phyloP scores from a whole-genome alignment of 2,329 filamentous ascomycete species.

The Paraphaeosphaeria minitans region DNA sequence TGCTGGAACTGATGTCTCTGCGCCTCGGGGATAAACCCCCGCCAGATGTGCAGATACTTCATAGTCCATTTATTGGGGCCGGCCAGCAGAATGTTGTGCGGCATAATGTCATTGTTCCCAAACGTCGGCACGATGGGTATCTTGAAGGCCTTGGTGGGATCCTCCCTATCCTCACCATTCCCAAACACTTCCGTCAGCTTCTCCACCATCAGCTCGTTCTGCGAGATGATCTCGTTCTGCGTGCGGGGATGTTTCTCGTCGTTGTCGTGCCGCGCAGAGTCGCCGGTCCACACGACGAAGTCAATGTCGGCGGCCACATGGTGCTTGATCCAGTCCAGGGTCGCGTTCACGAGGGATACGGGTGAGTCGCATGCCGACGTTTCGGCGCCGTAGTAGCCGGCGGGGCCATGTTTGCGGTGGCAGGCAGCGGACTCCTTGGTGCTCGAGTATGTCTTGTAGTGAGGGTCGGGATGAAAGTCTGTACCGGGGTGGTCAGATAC shows the following conservation, averaged over 20 bases:
- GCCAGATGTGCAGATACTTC: slow-evolving; percentile 79
- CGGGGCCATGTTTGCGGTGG: slow-evolving; percentile 76
- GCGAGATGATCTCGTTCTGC: slow-evolving; percentile 72
- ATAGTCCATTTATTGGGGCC: slow-evolving; percentile 89
- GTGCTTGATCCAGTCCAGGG: slow-evolving; percentile 83
- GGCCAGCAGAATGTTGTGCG: slow-evolving; percentile 87
- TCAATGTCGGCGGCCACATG: slow-evolving; percentile 80
- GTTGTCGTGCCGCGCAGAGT: slow-evolving; percentile 87
- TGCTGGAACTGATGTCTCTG: slow-evolving; percentile 89
- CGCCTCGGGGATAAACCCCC: slow-evolving; percentile 84
- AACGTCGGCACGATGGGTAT: slow-evolving; percentile 88
- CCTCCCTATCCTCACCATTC: slow-evolving; percentile 54
- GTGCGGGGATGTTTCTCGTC: slow-evolving; percentile 80
- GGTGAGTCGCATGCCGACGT: slow-evolving; percentile 90
- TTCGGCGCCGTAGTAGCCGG: slow-evolving; percentile 83
- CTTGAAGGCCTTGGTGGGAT: slow-evolving; percentile 63
- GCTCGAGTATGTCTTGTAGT: slow-evolving; percentile 80
- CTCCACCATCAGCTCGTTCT: slow-evolving; percentile 76
- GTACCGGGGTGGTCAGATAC: neutral
- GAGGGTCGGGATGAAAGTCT: slow-evolving; percentile 92
- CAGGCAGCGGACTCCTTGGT: slow-evolving; percentile 73
- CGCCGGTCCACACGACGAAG: slow-evolving; percentile 92
- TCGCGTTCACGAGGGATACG: slow-evolving; percentile 78
- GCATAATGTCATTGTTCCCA: slow-evolving; percentile 96
- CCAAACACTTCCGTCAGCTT: slow-evolving; percentile 79